Evolutionary conservation across 83 land plant species (phyloP).

Genomic region (Picea abies): DNA sequence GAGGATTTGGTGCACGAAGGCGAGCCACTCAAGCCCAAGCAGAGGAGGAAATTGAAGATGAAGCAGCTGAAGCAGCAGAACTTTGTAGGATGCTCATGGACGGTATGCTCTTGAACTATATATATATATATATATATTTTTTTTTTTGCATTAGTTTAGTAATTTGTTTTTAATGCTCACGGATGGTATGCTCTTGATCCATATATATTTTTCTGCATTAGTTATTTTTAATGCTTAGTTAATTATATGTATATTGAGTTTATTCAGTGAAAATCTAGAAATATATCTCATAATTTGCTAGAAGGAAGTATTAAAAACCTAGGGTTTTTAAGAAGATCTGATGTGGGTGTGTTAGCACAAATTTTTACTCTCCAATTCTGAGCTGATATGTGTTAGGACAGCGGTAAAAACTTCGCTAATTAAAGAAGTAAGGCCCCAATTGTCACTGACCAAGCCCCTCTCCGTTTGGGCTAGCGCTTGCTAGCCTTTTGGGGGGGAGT

Average conservation of each 20-base stretch:
- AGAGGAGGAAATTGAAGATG: slow-evolving; percentile 98
- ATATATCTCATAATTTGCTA: no score
- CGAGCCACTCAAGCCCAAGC: slow-evolving; percentile 61
- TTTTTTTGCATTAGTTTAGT: not conserved
- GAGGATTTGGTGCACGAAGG: slow-evolving; percentile 87
- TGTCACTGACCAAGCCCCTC: no score
- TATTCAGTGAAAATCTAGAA: no score
- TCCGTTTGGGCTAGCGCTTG: no score
- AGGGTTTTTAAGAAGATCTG: no score
- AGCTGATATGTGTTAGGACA: no score
- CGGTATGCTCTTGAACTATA: slow-evolving; percentile 43
- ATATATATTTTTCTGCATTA: not conserved
- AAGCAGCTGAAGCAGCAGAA: slow-evolving; percentile 94
- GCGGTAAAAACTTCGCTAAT: no score
- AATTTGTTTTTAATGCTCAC: slow-evolving; percentile 4
- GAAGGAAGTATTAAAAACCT: no score
- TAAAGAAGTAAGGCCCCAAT: no score
- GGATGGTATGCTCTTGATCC: slow-evolving; percentile 62
- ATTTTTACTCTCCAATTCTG: no score
- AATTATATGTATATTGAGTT: not conserved
- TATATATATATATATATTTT: not conserved
- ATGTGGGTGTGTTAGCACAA: no score
- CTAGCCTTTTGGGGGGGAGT: no score
- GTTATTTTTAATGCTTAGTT: not conserved
- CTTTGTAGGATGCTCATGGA: slow-evolving; percentile 91